Conservation (phyloP, 2,329 filamentous ascomycete genomes). For the Aspergillus fructus region DNA sequence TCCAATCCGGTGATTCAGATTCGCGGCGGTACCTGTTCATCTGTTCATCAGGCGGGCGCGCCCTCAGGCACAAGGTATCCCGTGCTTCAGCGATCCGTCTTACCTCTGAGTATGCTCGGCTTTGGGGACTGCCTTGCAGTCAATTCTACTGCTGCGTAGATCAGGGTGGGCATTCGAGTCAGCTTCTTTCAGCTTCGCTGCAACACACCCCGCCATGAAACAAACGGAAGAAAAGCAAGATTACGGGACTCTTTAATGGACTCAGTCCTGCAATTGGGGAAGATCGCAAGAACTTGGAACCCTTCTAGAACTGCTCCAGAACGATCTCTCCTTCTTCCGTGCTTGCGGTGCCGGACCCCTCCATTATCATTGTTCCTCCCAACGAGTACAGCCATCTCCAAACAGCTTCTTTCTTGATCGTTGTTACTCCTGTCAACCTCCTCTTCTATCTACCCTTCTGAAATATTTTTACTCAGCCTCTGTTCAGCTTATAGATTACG, state of each 20-base stretch:
- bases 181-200: neutral
- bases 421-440: neutral
- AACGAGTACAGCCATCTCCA: neutral
- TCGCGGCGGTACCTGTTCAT: neutral
- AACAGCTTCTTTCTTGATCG: neutral
- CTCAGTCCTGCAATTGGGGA: constrained; percentile 1
- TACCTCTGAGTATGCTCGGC: too few relatives aligned
- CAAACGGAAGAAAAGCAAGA: constrained; percentile 4
- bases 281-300: neutral
- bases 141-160: neutral
- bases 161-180: neutral
- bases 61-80: neutral
- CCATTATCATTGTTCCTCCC: neutral
- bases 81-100: too few relatives aligned
- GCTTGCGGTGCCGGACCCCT: neutral
- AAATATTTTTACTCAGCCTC: neutral
- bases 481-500: neutral
- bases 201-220: neutral
- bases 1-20: too few relatives aligned
- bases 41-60: neutral
- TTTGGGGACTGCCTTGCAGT: neutral
- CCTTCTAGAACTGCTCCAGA: constrained; percentile 13
- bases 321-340: neutral
- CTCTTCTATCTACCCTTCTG: neutral
- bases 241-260: neutral